Evolutionary conservation across 495 filamentous ascomycete species (phyloP).

Genomic region (Penicillium daleae): DNA sequence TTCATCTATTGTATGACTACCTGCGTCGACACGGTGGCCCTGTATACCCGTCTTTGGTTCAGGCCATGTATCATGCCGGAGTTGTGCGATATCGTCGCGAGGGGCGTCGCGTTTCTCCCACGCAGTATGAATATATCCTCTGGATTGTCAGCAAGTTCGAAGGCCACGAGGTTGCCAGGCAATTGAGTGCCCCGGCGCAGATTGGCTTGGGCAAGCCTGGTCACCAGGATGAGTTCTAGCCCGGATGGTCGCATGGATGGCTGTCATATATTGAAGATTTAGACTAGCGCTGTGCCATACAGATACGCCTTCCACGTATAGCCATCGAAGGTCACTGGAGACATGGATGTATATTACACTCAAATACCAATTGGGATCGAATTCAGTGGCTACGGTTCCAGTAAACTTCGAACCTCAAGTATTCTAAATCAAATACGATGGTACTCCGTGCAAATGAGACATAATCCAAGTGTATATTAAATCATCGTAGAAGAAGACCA

Average conservation of each 20-base stretch:
- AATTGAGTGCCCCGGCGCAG: conserved; percentile 20
- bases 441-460: conserved; percentile 15
- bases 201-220: conserved; percentile 11
- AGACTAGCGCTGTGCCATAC: background rate
- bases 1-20: conserved; percentile 46
- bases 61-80: conserved; percentile 53
- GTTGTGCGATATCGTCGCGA: conserved; percentile 44
- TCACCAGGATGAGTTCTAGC: background rate
- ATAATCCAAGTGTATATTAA: conserved; percentile 26
- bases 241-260: background rate
- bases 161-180: conserved; percentile 35
- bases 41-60: conserved; percentile 42
- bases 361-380: background rate
- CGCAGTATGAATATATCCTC: conserved; percentile 43
- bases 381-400: too few species aligned
- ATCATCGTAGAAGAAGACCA: conserved; percentile 21
- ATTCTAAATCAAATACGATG: background rate
- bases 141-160: conserved; percentile 41
- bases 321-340: background rate
- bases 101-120: conserved; percentile 29
- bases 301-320: background rate
- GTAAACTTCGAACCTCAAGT: background rate
- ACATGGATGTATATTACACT: too few species aligned
- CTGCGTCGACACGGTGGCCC: conserved; percentile 42
- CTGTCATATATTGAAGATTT: background rate